These are phyloP conservation scores for Pichia terricola DNA, from an alignment of 1,139 yeast genomes.

Conservation along the genomic window DNA sequence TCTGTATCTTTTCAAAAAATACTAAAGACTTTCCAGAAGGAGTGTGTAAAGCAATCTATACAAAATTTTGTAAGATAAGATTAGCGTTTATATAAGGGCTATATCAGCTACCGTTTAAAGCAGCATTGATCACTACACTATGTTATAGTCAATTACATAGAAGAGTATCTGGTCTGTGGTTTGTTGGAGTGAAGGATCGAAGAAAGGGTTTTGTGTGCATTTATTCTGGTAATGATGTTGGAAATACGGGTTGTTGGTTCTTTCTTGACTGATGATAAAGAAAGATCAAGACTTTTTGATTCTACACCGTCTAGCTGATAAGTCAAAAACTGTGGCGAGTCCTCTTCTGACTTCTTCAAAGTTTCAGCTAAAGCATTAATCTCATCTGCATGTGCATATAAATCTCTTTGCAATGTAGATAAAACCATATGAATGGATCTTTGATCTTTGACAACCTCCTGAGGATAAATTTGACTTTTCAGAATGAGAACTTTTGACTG, in stretches of 20 bases:
- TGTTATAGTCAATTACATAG: not conserved
- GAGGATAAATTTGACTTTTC: constrained; percentile 20
- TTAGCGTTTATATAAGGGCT: too few species aligned
- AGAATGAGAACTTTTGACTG: constrained; percentile 18
- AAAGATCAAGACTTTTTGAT: not conserved
- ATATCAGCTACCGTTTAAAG: too few species aligned
- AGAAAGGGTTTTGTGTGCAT: constrained; percentile 4
- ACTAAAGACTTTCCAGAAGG: too few species aligned
- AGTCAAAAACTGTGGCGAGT: not conserved
- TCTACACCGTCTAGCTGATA: not conserved
- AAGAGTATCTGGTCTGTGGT: constrained; percentile 5
- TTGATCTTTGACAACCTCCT: constrained; percentile 15
- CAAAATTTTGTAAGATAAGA: too few species aligned
- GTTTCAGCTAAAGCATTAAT: constrained; percentile 8
- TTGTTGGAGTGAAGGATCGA: constrained; percentile 2
- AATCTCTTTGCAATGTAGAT: constrained; percentile 16
- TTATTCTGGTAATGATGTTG: not conserved
- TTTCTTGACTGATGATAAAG: not conserved
- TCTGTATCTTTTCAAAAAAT: too few species aligned
- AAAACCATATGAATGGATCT: constrained; percentile 13
- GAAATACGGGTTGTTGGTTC: constrained; percentile 5
- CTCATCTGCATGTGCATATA: constrained; percentile 14
- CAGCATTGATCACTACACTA: too few species aligned
- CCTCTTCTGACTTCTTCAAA: not conserved
- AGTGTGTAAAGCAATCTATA: too few species aligned